Evolutionary conservation across 371 early-diverging fungal species (phyloP).

Genomic region (Apophysomyces trapeziformis): DNA sequence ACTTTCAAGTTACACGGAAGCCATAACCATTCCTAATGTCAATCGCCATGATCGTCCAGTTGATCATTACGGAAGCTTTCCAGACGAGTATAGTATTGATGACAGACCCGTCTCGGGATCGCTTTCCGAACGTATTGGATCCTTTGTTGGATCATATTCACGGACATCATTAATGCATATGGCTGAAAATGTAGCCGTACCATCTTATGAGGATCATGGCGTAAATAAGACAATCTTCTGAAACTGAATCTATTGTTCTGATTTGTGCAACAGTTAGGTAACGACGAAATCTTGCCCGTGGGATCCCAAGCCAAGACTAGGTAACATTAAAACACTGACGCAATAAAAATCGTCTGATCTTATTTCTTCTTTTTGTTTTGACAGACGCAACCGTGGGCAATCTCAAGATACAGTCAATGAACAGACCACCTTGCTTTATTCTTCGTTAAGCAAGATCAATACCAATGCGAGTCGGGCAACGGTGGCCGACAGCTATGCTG

Average conservation of each 20-base stretch:
- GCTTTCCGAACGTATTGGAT: slow-evolving; percentile 31
- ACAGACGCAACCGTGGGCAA: background rate
- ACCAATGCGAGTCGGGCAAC: slow-evolving; percentile 34
- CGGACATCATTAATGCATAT: slow-evolving; percentile 55
- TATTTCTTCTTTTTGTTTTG: background rate
- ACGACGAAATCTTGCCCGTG: background rate
- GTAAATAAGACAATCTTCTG: background rate
- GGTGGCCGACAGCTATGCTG: slow-evolving; percentile 42
- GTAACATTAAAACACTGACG: background rate
- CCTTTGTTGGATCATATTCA: slow-evolving; percentile 57
- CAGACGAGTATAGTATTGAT: background rate
- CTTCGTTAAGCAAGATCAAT: slow-evolving; percentile 32
- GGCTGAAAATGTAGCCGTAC: slow-evolving; percentile 54
- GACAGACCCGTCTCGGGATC: slow-evolving; percentile 22
- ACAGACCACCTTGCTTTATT: slow-evolving; percentile 32
- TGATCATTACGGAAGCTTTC: slow-evolving; percentile 2
- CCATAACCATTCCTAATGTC: background rate
- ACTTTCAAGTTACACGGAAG: background rate
- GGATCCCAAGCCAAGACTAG: background rate
- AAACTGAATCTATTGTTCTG: no score
- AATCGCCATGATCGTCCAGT: background rate
- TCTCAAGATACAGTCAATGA: slow-evolving; percentile 19
- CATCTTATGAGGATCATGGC: background rate
- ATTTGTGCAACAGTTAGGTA: background rate
- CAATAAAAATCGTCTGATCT: background rate